phyloP scores from a whole-genome alignment of 179 eudicot genomes.

The Heliamphora pulchella region DNA sequence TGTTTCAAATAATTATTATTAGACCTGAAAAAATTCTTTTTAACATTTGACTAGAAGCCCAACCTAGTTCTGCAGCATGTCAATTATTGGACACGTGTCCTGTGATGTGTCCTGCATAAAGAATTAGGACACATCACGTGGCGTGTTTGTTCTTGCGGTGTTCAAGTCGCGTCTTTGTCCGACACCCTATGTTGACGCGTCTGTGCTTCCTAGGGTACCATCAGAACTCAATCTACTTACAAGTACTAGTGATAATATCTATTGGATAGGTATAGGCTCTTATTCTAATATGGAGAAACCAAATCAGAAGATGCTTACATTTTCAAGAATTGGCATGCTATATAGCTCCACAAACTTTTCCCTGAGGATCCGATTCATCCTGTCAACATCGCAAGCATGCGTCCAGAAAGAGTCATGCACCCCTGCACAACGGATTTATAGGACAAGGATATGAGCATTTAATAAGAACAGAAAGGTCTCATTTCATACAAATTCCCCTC shows the following conservation, averaged over 20 bases:
- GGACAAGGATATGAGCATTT: background rate
- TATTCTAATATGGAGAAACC: background rate
- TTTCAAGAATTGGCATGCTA: slow-evolving; percentile 58
- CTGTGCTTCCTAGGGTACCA: too few species aligned
- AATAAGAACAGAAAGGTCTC: background rate
- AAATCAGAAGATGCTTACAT: slow-evolving; percentile 41
- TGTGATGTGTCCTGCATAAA: too few species aligned
- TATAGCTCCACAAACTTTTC: slow-evolving; percentile 82
- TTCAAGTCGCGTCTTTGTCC: too few species aligned
- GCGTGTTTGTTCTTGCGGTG: too few species aligned
- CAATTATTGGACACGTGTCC: too few species aligned
- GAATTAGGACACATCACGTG: too few species aligned
- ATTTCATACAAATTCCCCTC: background rate
- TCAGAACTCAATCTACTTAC: background rate
- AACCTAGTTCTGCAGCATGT: too few species aligned
- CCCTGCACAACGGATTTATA: background rate
- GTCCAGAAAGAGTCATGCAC: slow-evolving; percentile 18
- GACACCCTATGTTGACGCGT: too few species aligned
- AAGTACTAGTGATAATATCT: too few species aligned
- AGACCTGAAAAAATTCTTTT: too few species aligned
- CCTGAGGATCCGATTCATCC: slow-evolving; percentile 71
- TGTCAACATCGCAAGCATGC: slow-evolving; percentile 54
- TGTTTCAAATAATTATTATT: too few species aligned
- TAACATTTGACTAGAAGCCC: too few species aligned
- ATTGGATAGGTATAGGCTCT: background rate